Percentiles rank a stretch among this genome's conserved stretches.
phyloP scores from a whole-genome alignment of 1,284 basidiomycete genomes.

The Ceratobasidium sp. region DNA sequence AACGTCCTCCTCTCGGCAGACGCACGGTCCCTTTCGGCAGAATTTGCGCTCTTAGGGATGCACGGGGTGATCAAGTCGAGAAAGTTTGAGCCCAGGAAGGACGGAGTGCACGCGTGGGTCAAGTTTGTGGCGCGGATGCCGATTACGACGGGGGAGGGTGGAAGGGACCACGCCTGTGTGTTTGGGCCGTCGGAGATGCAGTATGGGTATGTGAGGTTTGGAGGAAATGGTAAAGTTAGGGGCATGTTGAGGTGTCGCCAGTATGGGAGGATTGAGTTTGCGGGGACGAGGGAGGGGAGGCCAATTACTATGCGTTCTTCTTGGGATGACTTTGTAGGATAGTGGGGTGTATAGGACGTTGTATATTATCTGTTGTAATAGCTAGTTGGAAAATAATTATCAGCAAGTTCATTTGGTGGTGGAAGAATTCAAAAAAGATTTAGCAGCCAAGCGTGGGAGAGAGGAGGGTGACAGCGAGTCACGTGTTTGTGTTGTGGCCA shows the following conservation, averaged over 20 bases:
- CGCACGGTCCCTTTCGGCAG: constrained; percentile 1
- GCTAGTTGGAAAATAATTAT: no score
- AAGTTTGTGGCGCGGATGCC: constrained; percentile 38
- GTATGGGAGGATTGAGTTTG: constrained; percentile 34
- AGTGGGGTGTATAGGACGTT: background rate
- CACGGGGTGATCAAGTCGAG: constrained; percentile 30
- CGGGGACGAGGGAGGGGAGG: background rate
- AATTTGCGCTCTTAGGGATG: constrained; percentile 30
- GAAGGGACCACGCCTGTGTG: background rate
- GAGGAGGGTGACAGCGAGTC: no score
- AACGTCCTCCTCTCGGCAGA: constrained; percentile 17
- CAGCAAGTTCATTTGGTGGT: no score
- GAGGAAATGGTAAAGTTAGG: background rate
- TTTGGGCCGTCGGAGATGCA: constrained; percentile 34
- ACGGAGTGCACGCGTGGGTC: constrained; percentile 20
- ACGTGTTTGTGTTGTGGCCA: no score
- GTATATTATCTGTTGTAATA: background rate
- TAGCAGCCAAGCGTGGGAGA: no score
- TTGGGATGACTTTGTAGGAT: constrained; percentile 13
- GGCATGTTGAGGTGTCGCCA: constrained; percentile 31
- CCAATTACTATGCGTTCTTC: background rate
- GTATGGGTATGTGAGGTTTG: constrained; percentile 33
- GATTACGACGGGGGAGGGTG: constrained; percentile 10
- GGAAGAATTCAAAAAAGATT: no score
- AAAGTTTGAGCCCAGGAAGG: background rate